Evolutionary conservation across 2,329 filamentous ascomycete genomes (phyloP).

Genomic region (Trichoderma brevicompactum): DNA sequence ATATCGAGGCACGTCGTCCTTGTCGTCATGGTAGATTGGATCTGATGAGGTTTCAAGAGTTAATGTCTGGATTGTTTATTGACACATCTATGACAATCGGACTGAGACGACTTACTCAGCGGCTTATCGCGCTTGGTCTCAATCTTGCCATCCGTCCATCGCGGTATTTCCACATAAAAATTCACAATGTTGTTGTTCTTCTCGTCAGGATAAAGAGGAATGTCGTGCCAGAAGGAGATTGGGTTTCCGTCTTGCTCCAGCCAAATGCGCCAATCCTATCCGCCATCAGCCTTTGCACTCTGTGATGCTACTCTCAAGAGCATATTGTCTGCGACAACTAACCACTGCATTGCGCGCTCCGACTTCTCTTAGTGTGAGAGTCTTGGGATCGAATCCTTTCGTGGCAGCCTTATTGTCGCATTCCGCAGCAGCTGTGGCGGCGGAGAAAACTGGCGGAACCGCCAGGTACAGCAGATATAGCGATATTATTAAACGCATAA

Average conservation of each 20-base stretch:
- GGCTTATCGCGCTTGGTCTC: constrained; percentile 47
- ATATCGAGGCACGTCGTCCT: constrained; percentile 43
- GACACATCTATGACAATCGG: not conserved
- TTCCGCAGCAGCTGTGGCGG: not conserved
- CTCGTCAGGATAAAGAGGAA: constrained; percentile 46
- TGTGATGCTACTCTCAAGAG: not conserved
- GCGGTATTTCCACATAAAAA: constrained; percentile 48
- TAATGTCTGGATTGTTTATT: not conserved
- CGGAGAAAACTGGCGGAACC: not conserved
- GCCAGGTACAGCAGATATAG: constrained; percentile 3
- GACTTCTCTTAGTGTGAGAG: constrained; percentile 42
- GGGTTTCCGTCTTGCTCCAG: constrained; percentile 46
- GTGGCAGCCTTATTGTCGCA: not conserved
- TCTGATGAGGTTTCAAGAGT: constrained; percentile 34
- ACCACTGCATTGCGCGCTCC: constrained; percentile 47
- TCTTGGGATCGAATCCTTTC: constrained; percentile 36
- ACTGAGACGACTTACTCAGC: constrained; percentile 39
- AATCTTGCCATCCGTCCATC: constrained; percentile 49
- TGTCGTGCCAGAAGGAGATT: constrained; percentile 50
- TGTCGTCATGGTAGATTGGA: constrained; percentile 49
- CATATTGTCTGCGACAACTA: not conserved
- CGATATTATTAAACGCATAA: not conserved
- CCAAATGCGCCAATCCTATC: constrained; percentile 48
- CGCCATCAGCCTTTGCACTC: not conserved
- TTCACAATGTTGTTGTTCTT: constrained; percentile 44